phyloP scores from a whole-genome alignment of 2,329 filamentous ascomycete genomes.

The Daldinia sp. region DNA sequence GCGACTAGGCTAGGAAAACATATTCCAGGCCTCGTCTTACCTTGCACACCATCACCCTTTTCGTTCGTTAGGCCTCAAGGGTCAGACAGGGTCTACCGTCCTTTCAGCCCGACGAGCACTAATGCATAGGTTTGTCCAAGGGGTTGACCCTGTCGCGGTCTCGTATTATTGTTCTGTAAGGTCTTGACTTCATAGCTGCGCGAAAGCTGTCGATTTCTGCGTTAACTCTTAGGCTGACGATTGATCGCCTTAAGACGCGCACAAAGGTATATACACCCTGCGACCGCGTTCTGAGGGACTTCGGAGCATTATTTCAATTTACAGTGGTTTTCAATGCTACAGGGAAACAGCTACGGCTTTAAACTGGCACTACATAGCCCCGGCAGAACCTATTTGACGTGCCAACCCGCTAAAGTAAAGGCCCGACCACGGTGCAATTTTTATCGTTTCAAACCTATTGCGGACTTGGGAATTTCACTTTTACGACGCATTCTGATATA shows the following conservation, averaged over 20 bases:
- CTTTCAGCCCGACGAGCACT: slow-evolving; percentile 27
- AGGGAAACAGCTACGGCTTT: neutral
- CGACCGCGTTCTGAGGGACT: neutral
- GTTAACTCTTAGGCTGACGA: neutral
- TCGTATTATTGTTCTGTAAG: neutral
- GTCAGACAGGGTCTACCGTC: slow-evolving; percentile 3
- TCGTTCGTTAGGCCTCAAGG: slow-evolving; percentile 29
- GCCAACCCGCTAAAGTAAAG: neutral
- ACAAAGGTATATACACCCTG: neutral
- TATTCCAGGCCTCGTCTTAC: slow-evolving; percentile 21
- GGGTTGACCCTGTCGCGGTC: slow-evolving; percentile 3
- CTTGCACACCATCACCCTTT: slow-evolving; percentile 19
- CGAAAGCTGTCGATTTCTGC: slow-evolving; percentile 8
- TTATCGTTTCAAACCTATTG: neutral
- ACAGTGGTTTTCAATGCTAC: neutral
- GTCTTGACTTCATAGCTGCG: slow-evolving; percentile 5
- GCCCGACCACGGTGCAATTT: neutral
- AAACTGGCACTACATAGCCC: neutral
- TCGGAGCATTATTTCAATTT: slow-evolving; percentile 3
- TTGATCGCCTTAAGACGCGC: neutral
- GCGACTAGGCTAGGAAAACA: neutral
- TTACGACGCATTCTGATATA: neutral
- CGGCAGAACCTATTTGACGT: neutral
- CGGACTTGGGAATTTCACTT: slow-evolving; percentile 2
- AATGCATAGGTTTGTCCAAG: slow-evolving; percentile 10